Percentiles rank a stretch among this genome's conserved stretches.
These are phyloP conservation scores for Neurospora sp. DNA, from an alignment of 495 filamentous ascomycete genomes.

Conservation along the genomic window DNA sequence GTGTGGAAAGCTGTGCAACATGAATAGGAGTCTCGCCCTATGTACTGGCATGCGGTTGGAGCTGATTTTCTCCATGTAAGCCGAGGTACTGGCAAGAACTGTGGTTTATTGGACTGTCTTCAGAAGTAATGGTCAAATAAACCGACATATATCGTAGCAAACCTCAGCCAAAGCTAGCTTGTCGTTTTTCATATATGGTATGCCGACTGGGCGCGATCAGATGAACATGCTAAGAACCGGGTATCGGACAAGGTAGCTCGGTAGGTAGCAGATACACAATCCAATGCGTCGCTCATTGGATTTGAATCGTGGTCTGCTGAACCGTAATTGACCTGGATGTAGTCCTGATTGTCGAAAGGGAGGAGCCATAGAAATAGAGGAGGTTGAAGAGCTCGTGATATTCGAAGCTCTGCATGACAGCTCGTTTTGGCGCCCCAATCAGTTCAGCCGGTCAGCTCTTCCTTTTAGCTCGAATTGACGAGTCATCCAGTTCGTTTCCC, in stretches of 20 bases:
- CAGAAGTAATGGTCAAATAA: neutral
- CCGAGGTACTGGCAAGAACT: neutral
- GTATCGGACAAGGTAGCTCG: neutral
- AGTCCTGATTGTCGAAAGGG: neutral
- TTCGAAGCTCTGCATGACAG: neutral
- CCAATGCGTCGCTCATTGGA: neutral
- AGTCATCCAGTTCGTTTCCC: neutral
- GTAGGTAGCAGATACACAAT: neutral
- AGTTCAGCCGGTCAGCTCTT: neutral
- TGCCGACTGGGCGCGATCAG: neutral
- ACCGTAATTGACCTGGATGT: neutral
- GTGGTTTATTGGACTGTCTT: no score
- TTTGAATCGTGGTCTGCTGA: neutral
- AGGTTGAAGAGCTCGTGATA: neutral
- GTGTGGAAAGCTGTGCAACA: neutral
- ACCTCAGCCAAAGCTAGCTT: neutral
- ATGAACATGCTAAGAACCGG: neutral
- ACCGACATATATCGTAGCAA: neutral
- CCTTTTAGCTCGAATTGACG: neutral
- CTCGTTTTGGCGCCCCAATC: neutral
- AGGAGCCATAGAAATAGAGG: neutral
- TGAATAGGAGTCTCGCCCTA: neutral
- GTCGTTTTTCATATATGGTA: neutral
- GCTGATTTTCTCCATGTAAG: neutral
- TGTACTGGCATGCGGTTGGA: neutral